Base-by-base conservation (phyloP, 2,329 filamentous ascomycete species). In the Penicillium sp. region DNA sequence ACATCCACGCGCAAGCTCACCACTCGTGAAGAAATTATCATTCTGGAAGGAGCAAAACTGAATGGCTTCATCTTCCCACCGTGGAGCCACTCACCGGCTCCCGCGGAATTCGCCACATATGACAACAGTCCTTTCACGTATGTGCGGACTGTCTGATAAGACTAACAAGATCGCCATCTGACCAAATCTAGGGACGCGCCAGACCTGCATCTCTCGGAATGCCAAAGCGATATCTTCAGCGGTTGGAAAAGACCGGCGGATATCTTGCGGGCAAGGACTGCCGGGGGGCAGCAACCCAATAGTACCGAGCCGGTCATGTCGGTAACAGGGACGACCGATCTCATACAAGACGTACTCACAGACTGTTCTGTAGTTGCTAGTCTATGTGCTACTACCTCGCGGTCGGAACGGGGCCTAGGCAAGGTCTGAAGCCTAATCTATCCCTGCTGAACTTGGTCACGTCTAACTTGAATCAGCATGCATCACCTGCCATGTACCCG, bases 301-400 rank as follows among this genome's bases (percentile, higher is more conserved):
- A 46, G 12, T 7, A 26, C 44, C 18, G 67, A 67, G 3, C 80
- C 78, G 12, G 74, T 82, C 9, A 89, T 90, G 84, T 71, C 75
- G 40, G 77, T 81, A 13, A 72, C 74, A 6, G 74, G 79, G 7
- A 80, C 82, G 12, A 85, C 89, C 55, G 93, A 99, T 71, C 81
- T 99, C 7, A 91, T 97, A 2, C 94, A 99, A 72, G 94, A 99
- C 71, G 86, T 96, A 52, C 92, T 93, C 4, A 95, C 93, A 0
- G 94, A 99, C 70, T 99, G 94, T 68, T 97, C 94, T 1, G 93
- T 99, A 3, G 93, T 99, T 23, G 94, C 94, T 13, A 97, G 94
- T 68, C 80, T 99, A 5, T 97, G 92, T 68, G 91, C 92, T 21
- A 87, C 84, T 20, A 86, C 88, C 54, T 86, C 86, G 33, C 82